Conservation (phyloP, 2,329 filamentous ascomycete genomes). For the Raffaelea albimanens region DNA sequence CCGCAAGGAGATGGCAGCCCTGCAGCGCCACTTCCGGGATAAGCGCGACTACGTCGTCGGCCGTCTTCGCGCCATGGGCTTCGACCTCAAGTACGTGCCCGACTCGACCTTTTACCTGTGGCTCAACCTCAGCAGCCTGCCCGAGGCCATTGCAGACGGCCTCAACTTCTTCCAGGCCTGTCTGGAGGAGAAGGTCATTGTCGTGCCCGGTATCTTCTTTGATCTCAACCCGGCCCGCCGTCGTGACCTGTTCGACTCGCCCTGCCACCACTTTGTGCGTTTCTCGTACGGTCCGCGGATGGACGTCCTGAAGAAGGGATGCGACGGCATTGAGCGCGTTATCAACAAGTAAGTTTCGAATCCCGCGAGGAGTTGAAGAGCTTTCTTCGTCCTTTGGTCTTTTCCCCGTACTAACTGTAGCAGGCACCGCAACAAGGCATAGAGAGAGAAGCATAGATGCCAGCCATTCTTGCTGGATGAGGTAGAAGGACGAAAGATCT, state of each 20-base stretch:
- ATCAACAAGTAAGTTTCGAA: conserved; percentile 60
- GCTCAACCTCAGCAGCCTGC: conserved; percentile 57
- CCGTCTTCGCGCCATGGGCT: conserved; percentile 76
- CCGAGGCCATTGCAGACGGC: conserved; percentile 78
- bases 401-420: not conserved
- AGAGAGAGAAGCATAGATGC: too few relatives aligned
- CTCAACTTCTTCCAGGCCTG: conserved; percentile 96
- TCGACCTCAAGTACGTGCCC: conserved; percentile 73
- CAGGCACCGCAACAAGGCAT: not conserved
- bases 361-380: too few relatives aligned
- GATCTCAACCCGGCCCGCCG: conserved; percentile 86
- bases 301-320: conserved; percentile 66
- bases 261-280: conserved; percentile 86
- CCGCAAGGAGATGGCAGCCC: conserved; percentile 73
- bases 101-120: conserved; percentile 93
- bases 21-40: conserved; percentile 79
- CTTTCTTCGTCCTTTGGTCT: not conserved
- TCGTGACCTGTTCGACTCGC: conserved; percentile 85
- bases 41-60: conserved; percentile 88
- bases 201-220: conserved; percentile 96
- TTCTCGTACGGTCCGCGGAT: conserved; percentile 78
- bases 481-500: too few relatives aligned
- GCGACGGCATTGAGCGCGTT: conserved; percentile 78
- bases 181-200: conserved; percentile 87
- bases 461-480: too few relatives aligned